phyloP scores from a whole-genome alignment of 176 grass and related monocot genomes.

The Carex myosuroides region DNA sequence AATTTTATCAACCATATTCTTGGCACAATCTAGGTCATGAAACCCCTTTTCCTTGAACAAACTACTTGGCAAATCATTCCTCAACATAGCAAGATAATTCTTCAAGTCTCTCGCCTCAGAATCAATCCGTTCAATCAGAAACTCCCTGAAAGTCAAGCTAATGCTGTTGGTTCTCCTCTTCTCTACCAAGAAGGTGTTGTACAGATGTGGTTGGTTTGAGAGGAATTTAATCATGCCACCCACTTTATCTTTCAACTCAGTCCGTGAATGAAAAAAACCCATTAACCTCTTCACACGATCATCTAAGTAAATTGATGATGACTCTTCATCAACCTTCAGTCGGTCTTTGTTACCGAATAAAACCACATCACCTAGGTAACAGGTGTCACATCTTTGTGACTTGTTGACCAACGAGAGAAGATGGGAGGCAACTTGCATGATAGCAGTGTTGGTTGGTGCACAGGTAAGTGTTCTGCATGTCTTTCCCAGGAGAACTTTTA shows the following conservation, averaged over 20 bases:
- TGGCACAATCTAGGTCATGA: slow-evolving; percentile 31
- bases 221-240: slow-evolving; percentile 41
- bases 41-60: slow-evolving; percentile 35
- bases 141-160: slow-evolving; percentile 31
- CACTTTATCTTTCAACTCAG: slow-evolving; percentile 50
- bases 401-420: slow-evolving; percentile 42
- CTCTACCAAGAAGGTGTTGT: slow-evolving; percentile 28
- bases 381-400: slow-evolving; percentile 12
- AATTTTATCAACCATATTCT: slow-evolving; percentile 37
- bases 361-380: slow-evolving; percentile 61
- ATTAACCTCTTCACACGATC: slow-evolving; percentile 42
- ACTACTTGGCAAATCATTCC: slow-evolving; percentile 41
- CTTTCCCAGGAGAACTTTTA: slow-evolving; percentile 47
- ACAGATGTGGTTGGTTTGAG: slow-evolving; percentile 33
- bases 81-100: slow-evolving; percentile 35
- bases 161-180: slow-evolving; percentile 9
- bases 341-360: slow-evolving; percentile 80
- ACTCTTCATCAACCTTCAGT: slow-evolving; percentile 39
- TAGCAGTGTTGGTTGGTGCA: slow-evolving; percentile 79
- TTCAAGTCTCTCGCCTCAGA: slow-evolving; percentile 27
- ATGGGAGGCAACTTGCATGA: slow-evolving; percentile 59
- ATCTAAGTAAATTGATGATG: slow-evolving; percentile 59
- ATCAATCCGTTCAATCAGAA: slow-evolving; percentile 36
- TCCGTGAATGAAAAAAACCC: slow-evolving; percentile 30
- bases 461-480: slow-evolving; percentile 60